Conservation (phyloP, 371 early-diverging fungal species). For the Apophysomyces sp. region DNA sequence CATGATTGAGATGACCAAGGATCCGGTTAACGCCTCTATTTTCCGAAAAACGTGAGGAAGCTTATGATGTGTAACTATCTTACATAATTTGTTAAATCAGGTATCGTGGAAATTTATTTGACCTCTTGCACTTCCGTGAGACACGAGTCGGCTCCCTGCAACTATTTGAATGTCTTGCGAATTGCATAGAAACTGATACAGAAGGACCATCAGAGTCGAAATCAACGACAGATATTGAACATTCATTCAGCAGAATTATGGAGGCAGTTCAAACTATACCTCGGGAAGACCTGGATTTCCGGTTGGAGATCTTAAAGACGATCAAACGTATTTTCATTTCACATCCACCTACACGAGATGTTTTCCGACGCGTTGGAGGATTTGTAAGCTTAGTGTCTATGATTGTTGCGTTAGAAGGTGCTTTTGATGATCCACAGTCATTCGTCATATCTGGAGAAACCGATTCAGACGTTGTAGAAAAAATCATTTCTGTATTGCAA, state of each 20-base stretch:
- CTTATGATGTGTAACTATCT: not conserved
- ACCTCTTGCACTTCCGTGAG: slow-evolving; percentile 52
- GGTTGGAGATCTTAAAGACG: slow-evolving; percentile 54
- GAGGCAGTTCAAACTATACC: slow-evolving; percentile 62
- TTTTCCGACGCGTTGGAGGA: slow-evolving; percentile 63
- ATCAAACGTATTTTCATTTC: slow-evolving; percentile 51
- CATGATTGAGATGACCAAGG: slow-evolving; percentile 44
- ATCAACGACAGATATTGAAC: slow-evolving; percentile 24
- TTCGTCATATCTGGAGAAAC: not conserved
- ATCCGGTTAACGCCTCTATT: slow-evolving; percentile 24
- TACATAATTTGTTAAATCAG: not conserved
- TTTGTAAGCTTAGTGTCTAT: slow-evolving; percentile 66
- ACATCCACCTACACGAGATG: slow-evolving; percentile 45
- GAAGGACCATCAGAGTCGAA: not conserved
- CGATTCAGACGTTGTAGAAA: slow-evolving; percentile 22
- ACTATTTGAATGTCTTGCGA: slow-evolving; percentile 56
- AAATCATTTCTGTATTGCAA: slow-evolving; percentile 41
- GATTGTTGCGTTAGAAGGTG: slow-evolving; percentile 60
- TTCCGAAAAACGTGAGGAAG: slow-evolving; percentile 40
- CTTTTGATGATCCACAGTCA: slow-evolving; percentile 24
- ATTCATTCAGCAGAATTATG: slow-evolving; percentile 57
- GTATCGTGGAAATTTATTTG: slow-evolving; percentile 57
- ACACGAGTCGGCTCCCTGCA: slow-evolving; percentile 54
- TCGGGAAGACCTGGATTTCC: slow-evolving; percentile 56
- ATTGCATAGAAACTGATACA: slow-evolving; percentile 25